A percentile compares a stretch with the other conserved stretches of the same genome.
Conservation (phyloP, 2,329 filamentous ascomycete genomes). For the Colletotrichum sp. region DNA sequence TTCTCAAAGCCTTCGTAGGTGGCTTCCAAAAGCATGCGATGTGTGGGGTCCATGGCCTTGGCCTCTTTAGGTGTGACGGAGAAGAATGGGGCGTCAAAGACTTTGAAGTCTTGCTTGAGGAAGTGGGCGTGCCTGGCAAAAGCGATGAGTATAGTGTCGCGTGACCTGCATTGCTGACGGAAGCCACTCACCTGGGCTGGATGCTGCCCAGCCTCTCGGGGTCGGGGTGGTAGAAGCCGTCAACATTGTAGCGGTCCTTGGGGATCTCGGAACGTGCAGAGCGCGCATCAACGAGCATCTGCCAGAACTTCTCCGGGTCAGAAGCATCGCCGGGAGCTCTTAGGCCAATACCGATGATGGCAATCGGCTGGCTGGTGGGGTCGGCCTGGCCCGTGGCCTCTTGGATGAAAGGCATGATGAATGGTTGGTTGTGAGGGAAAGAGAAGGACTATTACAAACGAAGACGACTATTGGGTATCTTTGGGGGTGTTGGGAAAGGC, state of each 20-base stretch:
- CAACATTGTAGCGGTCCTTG: slow-evolving; percentile 24
- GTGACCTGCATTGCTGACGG: not conserved
- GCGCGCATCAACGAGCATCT: slow-evolving; percentile 27
- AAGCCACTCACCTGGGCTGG: slow-evolving; percentile 3
- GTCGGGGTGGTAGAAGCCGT: slow-evolving; percentile 26
- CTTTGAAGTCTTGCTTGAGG: slow-evolving; percentile 31
- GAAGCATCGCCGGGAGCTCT: slow-evolving; percentile 40
- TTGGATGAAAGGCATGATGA: slow-evolving; percentile 12
- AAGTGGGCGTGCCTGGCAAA: slow-evolving; percentile 31
- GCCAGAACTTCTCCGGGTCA: slow-evolving; percentile 40
- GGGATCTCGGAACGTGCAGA: slow-evolving; percentile 24
- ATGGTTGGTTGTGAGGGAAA: not conserved
- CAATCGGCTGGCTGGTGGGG: slow-evolving; percentile 34
- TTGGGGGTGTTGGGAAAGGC: not conserved
- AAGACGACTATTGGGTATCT: slow-evolving; percentile 8
- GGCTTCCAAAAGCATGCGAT: slow-evolving; percentile 40
- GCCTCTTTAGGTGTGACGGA: slow-evolving; percentile 30
- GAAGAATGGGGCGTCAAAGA: slow-evolving; percentile 34
- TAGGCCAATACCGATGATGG: slow-evolving; percentile 43
- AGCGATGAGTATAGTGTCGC: not conserved
- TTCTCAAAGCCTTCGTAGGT: slow-evolving; percentile 38
- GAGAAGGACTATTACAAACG: not conserved
- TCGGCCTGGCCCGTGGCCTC: not conserved
- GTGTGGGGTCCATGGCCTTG: slow-evolving; percentile 39
- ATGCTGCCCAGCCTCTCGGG: slow-evolving; percentile 25